Evolutionary conservation across 371 early-diverging fungal species (phyloP), one percentile per base, ranked within the genome.

Genomic region (Mortierella sp.): DNA sequence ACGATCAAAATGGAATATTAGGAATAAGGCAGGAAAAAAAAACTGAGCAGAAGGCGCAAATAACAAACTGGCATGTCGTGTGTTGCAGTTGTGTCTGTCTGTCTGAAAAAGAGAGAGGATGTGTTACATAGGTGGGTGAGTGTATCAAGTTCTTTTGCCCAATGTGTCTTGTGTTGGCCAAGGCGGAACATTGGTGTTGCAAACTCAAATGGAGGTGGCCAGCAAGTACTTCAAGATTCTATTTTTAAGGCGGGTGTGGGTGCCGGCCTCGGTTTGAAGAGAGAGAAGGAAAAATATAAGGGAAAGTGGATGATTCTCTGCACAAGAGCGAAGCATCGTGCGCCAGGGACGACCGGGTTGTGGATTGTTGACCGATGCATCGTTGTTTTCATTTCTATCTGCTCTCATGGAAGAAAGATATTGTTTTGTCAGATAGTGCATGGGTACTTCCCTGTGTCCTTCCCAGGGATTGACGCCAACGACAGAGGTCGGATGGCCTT

Each of bases 101-200:
- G n/a, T 56, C 27, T 56, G 56, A 56, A n/a, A n/a, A 51, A 51
- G 21, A 0, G 51, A 51, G 7, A 18, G 51, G 51, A 21, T 51
- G 51, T 21, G 51, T 51, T 16, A 51, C 51, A 51, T 18, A 0
- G 56, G 6, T n/a, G n/a, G 27, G 56, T 11, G 0, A 18, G 51
- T 44, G 21, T 43, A 8, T 43, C 71, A 71, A 44, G 44, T n/a
- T 10, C 60, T 58, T 1, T 51, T 51, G 51, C 51, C 60, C 27
- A 56, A 12, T 58, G 29, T 58, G 29, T 58, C 56, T 58, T 29
- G 60, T 29, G 48, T 29, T 71, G 71, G 63, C 29, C 63, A 38
- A 35, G 65, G 65, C 65, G 38, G 65, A 65, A 65, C 65, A 65
- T 60, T 60, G 24, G 24, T 41, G 65, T 65, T 65, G 65, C 38